These are phyloP conservation scores for Pseudozyma tsukubaensis DNA, from an alignment of 1,284 basidiomycete genomes.

Conservation along the genomic window DNA sequence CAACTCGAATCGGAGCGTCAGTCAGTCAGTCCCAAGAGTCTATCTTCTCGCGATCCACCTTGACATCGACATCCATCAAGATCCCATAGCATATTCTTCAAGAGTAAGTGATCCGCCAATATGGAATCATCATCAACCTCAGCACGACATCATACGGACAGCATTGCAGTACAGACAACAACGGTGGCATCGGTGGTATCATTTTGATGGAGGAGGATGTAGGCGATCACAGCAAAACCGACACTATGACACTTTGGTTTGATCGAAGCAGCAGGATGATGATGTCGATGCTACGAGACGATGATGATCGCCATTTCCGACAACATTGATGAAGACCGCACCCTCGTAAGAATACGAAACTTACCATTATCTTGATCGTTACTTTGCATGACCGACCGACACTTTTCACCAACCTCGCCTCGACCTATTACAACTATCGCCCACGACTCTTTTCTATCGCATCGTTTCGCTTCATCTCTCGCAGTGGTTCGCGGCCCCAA, in stretches of 20 bases:
- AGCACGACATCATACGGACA: slow-evolving; percentile 18
- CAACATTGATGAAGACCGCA: neutral
- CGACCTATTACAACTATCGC: slow-evolving; percentile 1
- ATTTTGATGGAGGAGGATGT: neutral
- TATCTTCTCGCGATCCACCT: slow-evolving; percentile 46
- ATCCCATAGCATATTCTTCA: slow-evolving; percentile 51
- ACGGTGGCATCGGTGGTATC: neutral
- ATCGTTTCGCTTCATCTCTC: slow-evolving; percentile 7
- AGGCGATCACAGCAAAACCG: too few species aligned
- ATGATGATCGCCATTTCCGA: slow-evolving; percentile 7
- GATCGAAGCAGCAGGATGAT: neutral
- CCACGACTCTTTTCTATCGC: slow-evolving; percentile 1
- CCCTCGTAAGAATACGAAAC: slow-evolving; percentile 11
- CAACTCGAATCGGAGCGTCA: neutral
- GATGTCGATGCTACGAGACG: slow-evolving; percentile 15
- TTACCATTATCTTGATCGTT: slow-evolving; percentile 23
- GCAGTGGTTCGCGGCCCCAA: slow-evolving; percentile 82
- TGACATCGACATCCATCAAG: slow-evolving; percentile 53
- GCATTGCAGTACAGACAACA: slow-evolving; percentile 2
- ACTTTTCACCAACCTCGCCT: slow-evolving; percentile 2
- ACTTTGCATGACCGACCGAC: slow-evolving; percentile 4
- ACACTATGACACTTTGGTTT: neutral
- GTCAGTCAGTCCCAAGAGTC: slow-evolving; percentile 21
- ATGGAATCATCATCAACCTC: slow-evolving; percentile 23
- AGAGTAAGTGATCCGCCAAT: slow-evolving; percentile 41